Conservation (phyloP, 2,329 filamentous ascomycete genomes). For the Zasmidium cellare region DNA sequence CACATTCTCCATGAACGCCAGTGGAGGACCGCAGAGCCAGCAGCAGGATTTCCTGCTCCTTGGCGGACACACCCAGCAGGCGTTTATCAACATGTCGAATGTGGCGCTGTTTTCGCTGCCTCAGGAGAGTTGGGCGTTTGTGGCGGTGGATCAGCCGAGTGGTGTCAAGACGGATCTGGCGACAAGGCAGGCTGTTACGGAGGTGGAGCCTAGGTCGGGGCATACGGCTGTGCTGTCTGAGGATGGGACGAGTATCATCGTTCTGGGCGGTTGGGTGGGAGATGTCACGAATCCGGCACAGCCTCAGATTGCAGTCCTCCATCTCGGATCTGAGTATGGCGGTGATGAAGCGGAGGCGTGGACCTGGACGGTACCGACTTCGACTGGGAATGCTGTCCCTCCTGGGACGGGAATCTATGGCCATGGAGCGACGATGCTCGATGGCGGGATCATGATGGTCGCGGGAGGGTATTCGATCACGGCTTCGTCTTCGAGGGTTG, state of each 20-base stretch:
- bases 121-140: slow-evolving; percentile 81
- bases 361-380: slow-evolving; percentile 66
- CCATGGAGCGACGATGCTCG: slow-evolving; percentile 62
- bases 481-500: slow-evolving; percentile 34
- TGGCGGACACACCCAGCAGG: slow-evolving; percentile 78
- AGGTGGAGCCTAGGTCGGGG: slow-evolving; percentile 79
- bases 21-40: slow-evolving; percentile 59
- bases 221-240: slow-evolving; percentile 81
- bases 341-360: slow-evolving; percentile 54
- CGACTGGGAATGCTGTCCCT: slow-evolving; percentile 45
- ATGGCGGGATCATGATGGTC: slow-evolving; percentile 62
- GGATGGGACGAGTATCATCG: slow-evolving; percentile 73
- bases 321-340: slow-evolving; percentile 73
- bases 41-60: slow-evolving; percentile 78
- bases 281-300: slow-evolving; percentile 72
- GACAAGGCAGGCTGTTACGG: slow-evolving; percentile 40
- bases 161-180: slow-evolving; percentile 56
- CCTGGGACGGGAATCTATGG: slow-evolving; percentile 57
- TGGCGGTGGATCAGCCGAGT: slow-evolving; percentile 59
- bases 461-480: slow-evolving; percentile 59
- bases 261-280: slow-evolving; percentile 92
- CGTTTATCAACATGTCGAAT: slow-evolving; percentile 93
- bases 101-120: slow-evolving; percentile 85
- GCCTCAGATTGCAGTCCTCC: slow-evolving; percentile 77
- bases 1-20: slow-evolving; percentile 66